Evolutionary conservation across 2,329 filamentous ascomycete genomes (phyloP).

Genomic region (Colletotrichum tropicicola): DNA sequence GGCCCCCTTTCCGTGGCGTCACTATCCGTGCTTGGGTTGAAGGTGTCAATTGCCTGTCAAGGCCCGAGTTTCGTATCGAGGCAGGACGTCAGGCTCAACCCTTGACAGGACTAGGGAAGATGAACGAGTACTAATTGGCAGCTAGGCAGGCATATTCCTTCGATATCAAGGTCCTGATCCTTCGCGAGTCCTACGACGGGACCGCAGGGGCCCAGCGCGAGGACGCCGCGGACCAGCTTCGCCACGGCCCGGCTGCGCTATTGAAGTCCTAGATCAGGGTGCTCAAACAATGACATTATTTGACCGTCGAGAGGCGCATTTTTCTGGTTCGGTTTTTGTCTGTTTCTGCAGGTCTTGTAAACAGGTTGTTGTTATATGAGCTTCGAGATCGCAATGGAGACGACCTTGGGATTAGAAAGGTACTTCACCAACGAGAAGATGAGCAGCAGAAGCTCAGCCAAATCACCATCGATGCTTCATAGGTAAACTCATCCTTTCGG

Average conservation of each 20-base stretch:
- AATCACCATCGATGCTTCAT: background rate
- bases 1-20: background rate
- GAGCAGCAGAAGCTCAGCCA: background rate
- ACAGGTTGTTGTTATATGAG: background rate
- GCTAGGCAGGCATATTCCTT: background rate
- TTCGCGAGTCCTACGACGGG: constrained; percentile 7
- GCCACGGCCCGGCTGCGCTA: background rate
- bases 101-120: background rate
- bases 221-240: background rate
- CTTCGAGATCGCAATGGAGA: background rate
- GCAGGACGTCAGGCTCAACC: background rate
- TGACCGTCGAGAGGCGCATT: background rate
- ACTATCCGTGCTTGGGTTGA: background rate
- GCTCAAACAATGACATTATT: background rate
- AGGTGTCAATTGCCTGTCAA: background rate
- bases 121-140: too few relatives aligned
- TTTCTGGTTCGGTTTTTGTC: background rate
- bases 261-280: background rate
- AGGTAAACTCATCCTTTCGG: background rate
- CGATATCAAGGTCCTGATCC: background rate
- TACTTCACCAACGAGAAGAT: background rate
- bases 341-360: background rate
- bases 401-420: background rate
- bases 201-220: background rate
- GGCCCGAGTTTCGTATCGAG: background rate